Base-by-base conservation (phyloP, 345 rosid species). In the Gossypium arboreum region DNA sequence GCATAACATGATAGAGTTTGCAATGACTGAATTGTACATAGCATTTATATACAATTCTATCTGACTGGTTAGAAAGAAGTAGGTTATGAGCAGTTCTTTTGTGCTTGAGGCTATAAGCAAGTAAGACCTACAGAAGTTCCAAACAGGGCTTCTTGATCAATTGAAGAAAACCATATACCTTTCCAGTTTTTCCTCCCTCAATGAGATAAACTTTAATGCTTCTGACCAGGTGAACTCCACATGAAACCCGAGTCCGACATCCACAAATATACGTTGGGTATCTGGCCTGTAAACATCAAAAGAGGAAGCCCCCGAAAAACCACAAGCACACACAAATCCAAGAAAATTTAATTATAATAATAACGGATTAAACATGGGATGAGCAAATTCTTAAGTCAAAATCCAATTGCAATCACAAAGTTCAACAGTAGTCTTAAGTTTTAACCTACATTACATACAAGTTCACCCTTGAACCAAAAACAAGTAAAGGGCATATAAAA, bases 141-240 rank as follows among this genome's bases (percentile, higher is more conserved):
- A 74, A 13, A 3, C 56, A 74, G 68, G 59, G 48, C 68, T 67
- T 68, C 55, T 62, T 22, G 17, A 73, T 65, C 45, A 73, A 61
- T 63, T 34, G 17, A 12, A 50, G 24, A 73, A 75, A 62, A 48
- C 11, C 17, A 47, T 52, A 55, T 85, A 93, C 97, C 89, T 84
- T 65, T 81, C 84, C 60, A 87, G 75, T 77, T 81, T 84, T 79
- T 91, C 97, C 75, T 93, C 97, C 76, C 88, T 83, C 52, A 82
- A 51, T 54, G 90, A 48, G 80, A 88, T 81, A 77, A 83, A 84
- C 24, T 81, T 82, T 73, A 93, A 81, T 73, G 98, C 98, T 82
- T 93, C 98, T 24, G 88, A 81, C 90, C 94, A 85, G 27, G 97
- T 88, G 78, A 91, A 88, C 81, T 91, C 97, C 76, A 90, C 97